Evolutionary conservation across 495 filamentous ascomycete species (phyloP), one percentile per base, ranked within the genome.

Genomic region (Podospora pseudoanserina): DNA sequence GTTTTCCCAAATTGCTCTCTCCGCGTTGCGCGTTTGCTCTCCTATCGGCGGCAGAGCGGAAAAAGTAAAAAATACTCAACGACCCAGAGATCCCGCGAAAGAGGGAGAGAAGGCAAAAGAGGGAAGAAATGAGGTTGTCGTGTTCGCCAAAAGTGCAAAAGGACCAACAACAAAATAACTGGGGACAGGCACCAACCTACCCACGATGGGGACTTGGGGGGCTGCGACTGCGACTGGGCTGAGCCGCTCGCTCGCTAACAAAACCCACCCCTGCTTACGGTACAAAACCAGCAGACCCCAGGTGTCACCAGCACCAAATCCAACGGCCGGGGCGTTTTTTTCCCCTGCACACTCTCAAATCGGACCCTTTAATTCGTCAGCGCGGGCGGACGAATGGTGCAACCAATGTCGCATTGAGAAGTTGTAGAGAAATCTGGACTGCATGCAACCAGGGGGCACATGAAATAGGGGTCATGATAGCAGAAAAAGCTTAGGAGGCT

Each of bases 171-270:
- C 55, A 58, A 19, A 58, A 58, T 58, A 49, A 49, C 13, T 49
- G 39, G 39, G 39, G 39, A 49, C 39, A 49, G 39, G 39, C 39
- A 16, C 39, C 39, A 49, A 49, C 7, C 11, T 5, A 11, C 7
- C 26, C 6, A 27, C 26, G 19, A 59, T 59, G 56, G 56, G 19
- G 23, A 23, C 23, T 1, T 23, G 23, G 23, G 23, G 1, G 23
- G 1, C 1, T 23, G 20, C 20, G 20, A 23, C 20, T 23, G 20
- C 1, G 20, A 23, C 20, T 23, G 20, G 20, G 73, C 90, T 84
- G 59, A 97, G 87, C 84, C 90, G 92, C 81, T 49, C 90, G 92
- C 81, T 49, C 39, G 39, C 39, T 11, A 49, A 6, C 39, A 49
- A 49, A 5, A 49, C 39, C 5, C 39, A 11, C 39, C 39, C 39